Percentiles rank a stretch among this genome's conserved stretches.
Evolutionary conservation across 257 asterid genomes (phyloP).

Genomic region (Handroanthus guayacan): DNA sequence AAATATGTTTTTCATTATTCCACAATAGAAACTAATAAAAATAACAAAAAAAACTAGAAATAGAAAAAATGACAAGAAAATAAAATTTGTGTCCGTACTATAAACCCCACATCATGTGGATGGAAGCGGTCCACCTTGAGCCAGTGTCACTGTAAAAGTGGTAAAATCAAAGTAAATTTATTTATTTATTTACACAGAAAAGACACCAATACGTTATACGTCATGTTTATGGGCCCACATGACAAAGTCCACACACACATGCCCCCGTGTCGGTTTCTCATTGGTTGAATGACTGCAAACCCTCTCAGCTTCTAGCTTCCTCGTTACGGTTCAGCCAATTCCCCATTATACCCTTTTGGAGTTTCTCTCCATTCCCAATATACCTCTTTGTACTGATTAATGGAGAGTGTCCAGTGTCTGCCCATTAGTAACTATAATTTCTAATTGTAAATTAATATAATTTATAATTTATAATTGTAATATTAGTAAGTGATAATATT

Average conservation of each 20-base stretch:
- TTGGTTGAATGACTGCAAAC: constrained; percentile 42
- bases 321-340: constrained; percentile 43
- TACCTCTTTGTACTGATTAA: not conserved
- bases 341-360: constrained; percentile 40
- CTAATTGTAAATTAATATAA: no score
- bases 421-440: no score
- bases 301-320: constrained; percentile 43
- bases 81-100: not conserved
- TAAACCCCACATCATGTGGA: not conserved
- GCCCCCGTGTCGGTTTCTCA: constrained; percentile 32
- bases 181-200: not conserved
- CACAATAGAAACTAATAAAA: no score
- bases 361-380: not conserved
- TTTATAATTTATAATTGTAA: no score
- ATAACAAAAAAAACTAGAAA: no score
- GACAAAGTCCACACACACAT: not conserved
- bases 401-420: no score
- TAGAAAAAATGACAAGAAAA: not conserved
- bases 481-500: no score
- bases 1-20: no score
- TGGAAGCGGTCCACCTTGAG: no score
- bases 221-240: constrained; percentile 25
- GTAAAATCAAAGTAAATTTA: no score
- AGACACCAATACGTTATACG: not conserved
- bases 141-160: no score